Evolutionary conservation across 192 early-diverging fungal genomes (phyloP), one percentile per base, ranked within the genome.

Genomic region (Coemansia sp.): DNA sequence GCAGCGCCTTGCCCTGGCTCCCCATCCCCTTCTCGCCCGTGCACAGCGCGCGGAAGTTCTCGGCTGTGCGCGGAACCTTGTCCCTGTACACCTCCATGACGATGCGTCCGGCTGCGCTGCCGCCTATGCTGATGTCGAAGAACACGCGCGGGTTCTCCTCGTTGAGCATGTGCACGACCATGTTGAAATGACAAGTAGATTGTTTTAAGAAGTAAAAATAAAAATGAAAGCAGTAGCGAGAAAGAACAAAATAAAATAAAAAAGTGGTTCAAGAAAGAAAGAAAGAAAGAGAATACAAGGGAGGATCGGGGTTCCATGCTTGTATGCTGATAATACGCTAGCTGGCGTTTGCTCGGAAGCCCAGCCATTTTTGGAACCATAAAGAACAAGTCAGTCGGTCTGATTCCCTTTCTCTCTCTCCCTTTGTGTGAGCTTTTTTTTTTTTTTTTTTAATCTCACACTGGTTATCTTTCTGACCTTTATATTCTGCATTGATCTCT

Each of bases 31-130:
- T 90, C 77, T 98, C 96, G 67, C 94, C 92, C 72, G 96, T 98
- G 88, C 96, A 99, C 76, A 98, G 90, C 69, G 91, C 92, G 52
- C 94, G 91, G 88, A 98, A 99, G 92, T 99, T 99, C 84, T 99
- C 95, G 72, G 95, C 95, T 36, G 87, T 89, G 79, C 84, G 88
- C 75, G 91, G 91, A 63, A 84, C 83, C 62, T 74, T 74, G 75
- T 84, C 83, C n/a, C 26, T 41, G 74, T 71, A 80, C 70, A 92
- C 83, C 73, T 92, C 89, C 85, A 92, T 87, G 15, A 80, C 72
- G 16, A 84, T 43, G 18, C 83, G 83, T 5, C 80, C 84, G 13
- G 72, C 73, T 5, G 78, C 41, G 41, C 58, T 59, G 52, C 69
- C 72, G 48, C 84, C 86, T 8, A 85, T 78, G 22, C 78, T 41